These are phyloP conservation scores for Zygosaccharomyces lentus DNA, from an alignment of 805 yeast genomes.

Conservation along the genomic window DNA sequence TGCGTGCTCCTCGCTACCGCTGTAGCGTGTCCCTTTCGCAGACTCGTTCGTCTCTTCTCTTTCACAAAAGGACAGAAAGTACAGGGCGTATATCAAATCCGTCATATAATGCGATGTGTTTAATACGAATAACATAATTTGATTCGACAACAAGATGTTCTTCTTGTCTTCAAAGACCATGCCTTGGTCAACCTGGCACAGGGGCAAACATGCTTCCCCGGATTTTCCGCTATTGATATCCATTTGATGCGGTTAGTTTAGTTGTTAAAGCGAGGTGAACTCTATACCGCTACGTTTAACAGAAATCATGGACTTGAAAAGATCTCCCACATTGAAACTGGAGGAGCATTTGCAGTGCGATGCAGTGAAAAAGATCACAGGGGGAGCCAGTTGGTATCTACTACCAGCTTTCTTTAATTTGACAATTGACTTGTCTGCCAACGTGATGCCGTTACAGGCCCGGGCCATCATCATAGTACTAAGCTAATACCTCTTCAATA, in stretches of 20 bases:
- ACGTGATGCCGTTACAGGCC: constrained; percentile 15
- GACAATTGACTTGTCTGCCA: not conserved
- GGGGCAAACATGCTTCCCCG: not conserved
- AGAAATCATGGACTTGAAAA: not conserved
- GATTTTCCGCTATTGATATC: not conserved
- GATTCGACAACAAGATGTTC: constrained; percentile 16
- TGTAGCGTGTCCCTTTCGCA: not conserved
- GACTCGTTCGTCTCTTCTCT: constrained; percentile 3
- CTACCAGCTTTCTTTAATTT: not conserved
- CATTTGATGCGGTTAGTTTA: not conserved
- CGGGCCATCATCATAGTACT: constrained; percentile 1
- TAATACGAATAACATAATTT: constrained; percentile 18
- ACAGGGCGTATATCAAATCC: constrained; percentile 21
- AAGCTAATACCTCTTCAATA: not conserved
- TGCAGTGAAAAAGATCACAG: constrained; percentile 1
- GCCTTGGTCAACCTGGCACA: not conserved
- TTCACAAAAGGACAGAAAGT: constrained; percentile 17
- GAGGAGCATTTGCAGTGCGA: not conserved
- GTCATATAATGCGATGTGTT: constrained; percentile 26
- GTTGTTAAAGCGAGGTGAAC: not conserved
- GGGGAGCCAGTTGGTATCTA: not conserved
- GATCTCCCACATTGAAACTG: not conserved
- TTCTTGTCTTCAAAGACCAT: constrained; percentile 13
- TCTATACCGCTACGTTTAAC: not conserved
- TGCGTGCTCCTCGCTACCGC: constrained; percentile 3